Evolutionary conservation across 2,329 filamentous ascomycete genomes (phyloP).

Genomic region (Hypoxylon sp.): DNA sequence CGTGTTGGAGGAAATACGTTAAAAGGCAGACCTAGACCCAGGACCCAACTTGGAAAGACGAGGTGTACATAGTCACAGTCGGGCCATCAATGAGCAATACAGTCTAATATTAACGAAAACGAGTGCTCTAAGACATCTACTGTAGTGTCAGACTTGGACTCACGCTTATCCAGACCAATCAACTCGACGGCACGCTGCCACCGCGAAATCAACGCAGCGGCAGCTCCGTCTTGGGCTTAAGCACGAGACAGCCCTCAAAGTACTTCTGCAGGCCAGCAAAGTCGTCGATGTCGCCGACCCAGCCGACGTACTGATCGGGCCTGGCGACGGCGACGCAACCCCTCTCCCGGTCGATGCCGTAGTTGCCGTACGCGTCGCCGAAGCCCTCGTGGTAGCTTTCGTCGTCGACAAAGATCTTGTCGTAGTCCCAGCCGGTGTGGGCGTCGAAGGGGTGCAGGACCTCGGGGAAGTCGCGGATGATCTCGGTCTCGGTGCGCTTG

Average conservation of each 20-base stretch:
- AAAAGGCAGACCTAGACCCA: too few relatives aligned
- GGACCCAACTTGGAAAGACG: too few relatives aligned
- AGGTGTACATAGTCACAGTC: too few relatives aligned
- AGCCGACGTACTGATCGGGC: conserved; percentile 72
- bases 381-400: conserved; percentile 62
- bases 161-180: background rate
- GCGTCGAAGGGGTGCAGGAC: conserved; percentile 57
- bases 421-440: conserved; percentile 61
- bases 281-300: conserved; percentile 50
- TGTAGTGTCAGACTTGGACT: background rate
- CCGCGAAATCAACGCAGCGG: background rate
- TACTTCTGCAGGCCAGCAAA: conserved; percentile 47
- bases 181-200: background rate
- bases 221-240: conserved; percentile 13
- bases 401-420: conserved; percentile 65
- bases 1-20: too few relatives aligned
- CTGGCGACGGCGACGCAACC: conserved; percentile 68
- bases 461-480: conserved; percentile 59
- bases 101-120: background rate
- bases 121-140: background rate
- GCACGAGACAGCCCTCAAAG: conserved; percentile 44
- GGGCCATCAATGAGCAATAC: background rate
- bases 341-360: conserved; percentile 62
- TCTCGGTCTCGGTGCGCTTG: conserved; percentile 57
- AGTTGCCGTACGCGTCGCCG: conserved; percentile 61